Base-by-base conservation (phyloP, 2,329 filamentous ascomycete genomes). In the Aspergillus sojae region DNA sequence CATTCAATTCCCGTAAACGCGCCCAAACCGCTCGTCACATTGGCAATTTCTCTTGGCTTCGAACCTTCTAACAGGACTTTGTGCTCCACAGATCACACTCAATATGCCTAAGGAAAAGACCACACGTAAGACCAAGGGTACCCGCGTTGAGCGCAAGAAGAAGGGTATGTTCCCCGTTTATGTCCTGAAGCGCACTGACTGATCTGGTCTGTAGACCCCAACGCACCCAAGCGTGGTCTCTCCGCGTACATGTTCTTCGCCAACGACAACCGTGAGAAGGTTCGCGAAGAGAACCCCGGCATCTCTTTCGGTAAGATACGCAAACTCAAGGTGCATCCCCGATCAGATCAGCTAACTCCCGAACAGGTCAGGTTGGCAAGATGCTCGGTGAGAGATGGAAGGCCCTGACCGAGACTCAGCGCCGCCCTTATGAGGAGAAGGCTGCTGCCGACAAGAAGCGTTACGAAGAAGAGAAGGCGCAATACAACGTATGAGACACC, bases 211-310 rank as follows among this genome's bases (percentile, higher is more conserved):
- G 10, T 74, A 96, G 94, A 97, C 83, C 93, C 93, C 82, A 97
- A 97, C 83, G 94, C 94, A 65, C 95, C 95, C 80, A 99, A 98
- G 93, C 93, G 95, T 83, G 95, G 94, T 85, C 92, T 99, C 57
- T 98, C 95, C 60, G 95, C 95, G 69, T 99, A 99, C 89, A 99
- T 99, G 95, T 98, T 98, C 91, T 99, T 98, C 81, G 95, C 95
- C 88, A 98, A 98, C 78, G 95, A 98, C 84, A 93, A 97, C 84
- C 94, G 95, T 74, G 94, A 98, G 79, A 96, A 95, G 81, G 95
- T 99, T 73, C 93, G 95, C 74, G 93, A 97, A 80, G 94, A 98
- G 83, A 98, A 98, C 87, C 94, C 94, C 45, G 94, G 94, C 74
- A 97, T 98, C 84, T 91, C 91, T 73, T 99, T 99, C 83, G 95